Conservation (phyloP, 345 rosid species). For the Hibiscus trionum region DNA sequence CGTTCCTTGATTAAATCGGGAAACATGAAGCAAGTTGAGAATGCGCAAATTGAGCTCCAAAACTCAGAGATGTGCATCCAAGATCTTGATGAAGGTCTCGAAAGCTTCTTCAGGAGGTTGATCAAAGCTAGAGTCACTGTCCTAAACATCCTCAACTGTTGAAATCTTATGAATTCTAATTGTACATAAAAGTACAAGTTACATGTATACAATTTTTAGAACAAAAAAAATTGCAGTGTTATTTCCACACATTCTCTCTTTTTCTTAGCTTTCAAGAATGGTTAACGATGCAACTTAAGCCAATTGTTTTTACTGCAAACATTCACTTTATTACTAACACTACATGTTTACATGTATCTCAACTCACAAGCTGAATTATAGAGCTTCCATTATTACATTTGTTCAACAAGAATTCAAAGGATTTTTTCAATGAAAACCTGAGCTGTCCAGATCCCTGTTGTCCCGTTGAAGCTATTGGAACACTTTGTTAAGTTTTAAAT, state of each 20-base stretch:
- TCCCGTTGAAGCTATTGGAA: background rate
- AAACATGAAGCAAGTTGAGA: background rate
- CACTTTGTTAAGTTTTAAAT: too few species aligned
- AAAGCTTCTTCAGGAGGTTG: background rate
- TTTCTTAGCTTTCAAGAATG: background rate
- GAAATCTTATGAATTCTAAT: background rate
- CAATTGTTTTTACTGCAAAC: background rate
- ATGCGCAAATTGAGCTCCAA: background rate
- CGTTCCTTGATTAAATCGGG: background rate
- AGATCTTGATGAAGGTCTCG: background rate
- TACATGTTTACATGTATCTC: background rate
- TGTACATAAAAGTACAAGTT: background rate
- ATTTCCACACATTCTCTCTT: background rate
- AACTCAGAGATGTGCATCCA: background rate
- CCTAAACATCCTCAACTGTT: slow-evolving; percentile 25
- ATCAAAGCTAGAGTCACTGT: background rate
- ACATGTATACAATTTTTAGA: background rate
- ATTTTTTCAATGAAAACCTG: background rate
- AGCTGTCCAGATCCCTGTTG: background rate
- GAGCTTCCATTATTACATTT: background rate
- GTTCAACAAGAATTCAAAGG: too few species aligned
- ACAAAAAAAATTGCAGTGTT: background rate
- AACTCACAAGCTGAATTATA: too few species aligned
- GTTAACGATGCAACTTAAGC: background rate
- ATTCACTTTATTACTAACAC: background rate